A percentile compares a stretch with the other conserved stretches of the same genome.
Conservation (phyloP, 1,284 basidiomycete species). For the Leccinum variabile region DNA sequence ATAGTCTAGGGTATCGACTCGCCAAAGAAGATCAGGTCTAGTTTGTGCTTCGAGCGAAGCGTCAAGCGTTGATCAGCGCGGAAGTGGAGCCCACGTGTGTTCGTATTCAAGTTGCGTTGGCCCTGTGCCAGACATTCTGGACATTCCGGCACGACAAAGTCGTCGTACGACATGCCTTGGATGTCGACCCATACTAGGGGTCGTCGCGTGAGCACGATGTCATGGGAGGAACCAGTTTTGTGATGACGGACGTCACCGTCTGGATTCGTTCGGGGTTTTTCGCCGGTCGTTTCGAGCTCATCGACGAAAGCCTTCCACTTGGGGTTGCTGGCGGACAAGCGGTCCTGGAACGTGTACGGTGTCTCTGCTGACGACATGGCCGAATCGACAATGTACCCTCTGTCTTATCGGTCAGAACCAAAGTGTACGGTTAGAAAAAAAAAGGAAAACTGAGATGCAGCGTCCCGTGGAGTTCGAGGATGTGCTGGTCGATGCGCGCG, state of each 20-base stretch:
- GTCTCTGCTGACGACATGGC: slow-evolving; percentile 67
- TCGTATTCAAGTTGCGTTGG: slow-evolving; percentile 43
- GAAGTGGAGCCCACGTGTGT: slow-evolving; percentile 39
- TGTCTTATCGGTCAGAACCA: slow-evolving; percentile 31
- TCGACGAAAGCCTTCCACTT: slow-evolving; percentile 73
- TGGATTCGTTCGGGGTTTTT: slow-evolving; percentile 79
- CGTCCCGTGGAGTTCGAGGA: slow-evolving; percentile 89
- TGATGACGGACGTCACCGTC: slow-evolving; percentile 77
- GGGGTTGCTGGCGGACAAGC: slow-evolving; percentile 74
- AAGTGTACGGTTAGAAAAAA: background rate
- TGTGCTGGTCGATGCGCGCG: slow-evolving; percentile 42
- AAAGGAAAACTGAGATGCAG: slow-evolving; percentile 59
- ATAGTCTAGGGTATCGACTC: slow-evolving; percentile 71
- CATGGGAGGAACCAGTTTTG: background rate
- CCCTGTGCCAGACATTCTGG: slow-evolving; percentile 59
- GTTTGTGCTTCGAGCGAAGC: slow-evolving; percentile 60
- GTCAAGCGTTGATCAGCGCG: background rate
- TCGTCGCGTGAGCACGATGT: background rate
- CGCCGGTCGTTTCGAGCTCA: slow-evolving; percentile 63
- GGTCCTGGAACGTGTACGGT: slow-evolving; percentile 61
- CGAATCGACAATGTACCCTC: slow-evolving; percentile 73
- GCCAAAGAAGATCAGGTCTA: slow-evolving; percentile 59
- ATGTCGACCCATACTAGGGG: slow-evolving; percentile 63
- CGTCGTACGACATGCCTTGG: slow-evolving; percentile 71
- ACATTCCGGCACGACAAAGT: slow-evolving; percentile 81